A percentile compares a stretch with the other conserved stretches of the same genome.
Conservation (phyloP, 768 basidiomycete genomes). For the Lactarius quietus region DNA sequence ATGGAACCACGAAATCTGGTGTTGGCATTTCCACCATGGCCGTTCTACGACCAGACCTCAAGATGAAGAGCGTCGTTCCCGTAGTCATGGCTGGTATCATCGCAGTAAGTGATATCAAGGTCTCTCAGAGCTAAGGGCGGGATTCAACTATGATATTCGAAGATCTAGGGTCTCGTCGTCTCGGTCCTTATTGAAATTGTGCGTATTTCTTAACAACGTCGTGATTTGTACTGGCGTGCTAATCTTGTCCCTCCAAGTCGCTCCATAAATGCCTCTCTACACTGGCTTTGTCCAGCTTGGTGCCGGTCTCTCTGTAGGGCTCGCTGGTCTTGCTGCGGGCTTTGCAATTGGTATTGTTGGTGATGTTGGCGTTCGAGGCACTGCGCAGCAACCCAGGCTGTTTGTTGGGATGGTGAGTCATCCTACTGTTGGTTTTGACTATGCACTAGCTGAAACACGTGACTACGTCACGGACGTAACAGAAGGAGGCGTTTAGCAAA, state of each 20-base stretch:
- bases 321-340: conserved; percentile 94
- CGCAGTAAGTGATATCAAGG: conserved; percentile 98
- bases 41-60: conserved; percentile 89
- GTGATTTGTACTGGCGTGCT: neutral
- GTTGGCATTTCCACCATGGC: conserved; percentile 97
- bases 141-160: conserved; percentile 36
- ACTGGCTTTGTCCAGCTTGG: conserved; percentile 93
- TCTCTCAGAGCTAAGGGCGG: conserved; percentile 27
- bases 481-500: too few species aligned
- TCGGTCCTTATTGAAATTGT: conserved; percentile 86
- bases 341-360: conserved; percentile 99
- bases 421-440: neutral
- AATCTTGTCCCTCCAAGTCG: conserved; percentile 10
- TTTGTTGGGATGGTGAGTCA: conserved; percentile 84
- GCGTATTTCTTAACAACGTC: conserved; percentile 49
- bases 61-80: conserved; percentile 77
- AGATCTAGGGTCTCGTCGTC: conserved; percentile 99
- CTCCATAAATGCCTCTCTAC: conserved; percentile 53
- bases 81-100: conserved; percentile 99
- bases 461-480: too few species aligned
- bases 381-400: conserved; percentile 92
- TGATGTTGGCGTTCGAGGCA: conserved; percentile 97
- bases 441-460: too few species aligned
- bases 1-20: conserved; percentile 99
- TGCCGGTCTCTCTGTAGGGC: conserved; percentile 88